Base-by-base conservation (phyloP, 805 yeast genomes). In the Metschnikowia koreensis region DNA sequence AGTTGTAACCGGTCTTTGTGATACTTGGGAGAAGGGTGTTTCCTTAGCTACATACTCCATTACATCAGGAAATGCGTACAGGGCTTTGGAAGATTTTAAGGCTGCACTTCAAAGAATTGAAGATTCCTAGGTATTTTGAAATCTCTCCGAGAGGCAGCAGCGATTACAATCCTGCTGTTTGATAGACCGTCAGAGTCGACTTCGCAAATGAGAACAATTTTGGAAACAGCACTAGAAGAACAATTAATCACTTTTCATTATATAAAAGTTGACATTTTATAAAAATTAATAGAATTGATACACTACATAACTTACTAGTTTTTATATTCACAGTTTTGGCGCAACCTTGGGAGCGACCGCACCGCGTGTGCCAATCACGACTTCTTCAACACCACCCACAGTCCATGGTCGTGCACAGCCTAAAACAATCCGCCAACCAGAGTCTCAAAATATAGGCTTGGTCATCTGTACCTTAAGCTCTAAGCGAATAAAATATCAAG, bases 11-110 rank as follows among this genome's bases (percentile, higher is more conserved):
- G 96, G 96, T 2, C 65, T 74, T 7, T 84, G 90, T 2, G 66
- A 66, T 26, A 70, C 79, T 59, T 94, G 96, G 94, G 80, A 75
- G 51, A 77, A 82, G 8, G 99, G 98, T 29, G 93, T 89, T 5
- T 73, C 70, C 48, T 62, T 83, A 22, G 98, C 98, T 1, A 79
- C 83, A 56, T 68, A 77, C 36, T 78, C 94, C 41, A 87, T 94
- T 33, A 63, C 63, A 7, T 73, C 81, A 1, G 97, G 97, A 0
- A 61, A 73, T 5, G 97, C 98, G 1, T 66, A 76, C 50, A 50
- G 64, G 42, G 81, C 92, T 0, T 73, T 94, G 39, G 73, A 79
- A 12, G 65, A 61, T 6, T 89, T 90, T 63, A 77, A 66, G 55
- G 46, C n/a, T 5, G 39, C 54, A 12, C 40, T 46, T 8, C 34